Evolutionary conservation across 2,329 filamentous ascomycete species (phyloP), one percentile per base, ranked within the genome.

Genomic region (Rhynchosporium graminicola): DNA sequence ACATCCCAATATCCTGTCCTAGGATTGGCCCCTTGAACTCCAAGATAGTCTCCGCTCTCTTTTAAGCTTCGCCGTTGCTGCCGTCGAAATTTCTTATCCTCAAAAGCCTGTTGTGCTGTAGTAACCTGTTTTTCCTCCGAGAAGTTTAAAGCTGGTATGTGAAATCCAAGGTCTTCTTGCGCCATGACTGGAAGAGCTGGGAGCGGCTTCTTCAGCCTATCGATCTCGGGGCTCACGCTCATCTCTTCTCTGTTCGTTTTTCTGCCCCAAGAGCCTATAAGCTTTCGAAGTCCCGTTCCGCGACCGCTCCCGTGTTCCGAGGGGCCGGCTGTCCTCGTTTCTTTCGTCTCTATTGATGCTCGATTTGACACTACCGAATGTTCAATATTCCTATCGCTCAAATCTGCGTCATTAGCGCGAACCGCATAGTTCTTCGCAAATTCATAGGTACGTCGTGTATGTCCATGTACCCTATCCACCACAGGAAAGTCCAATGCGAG

Each of bases 11-110:
- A 75, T 4, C 84, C 82, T 0, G 84, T 86, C 47, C 78, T 74
- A 0, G 84, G 84, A 68, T 87, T 86, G 59, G 82, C 76, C 3
- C 84, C 84, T 62, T 84, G 82, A 1, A 86, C 81, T 1, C 83
- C 83, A 0, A 87, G 77, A 68, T 80, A 87, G 70, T 87, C 84
- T 4, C 83, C 82, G 59, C 81, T 84, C 59, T 80, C 78, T 64
- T 80, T 82, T 59, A 85, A 75, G 46, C 71, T 78, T 50, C 77
- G 77, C 5, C 83, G 78, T 42, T 77, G 74, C 15, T 71, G 74
- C n/a, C 77, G 64, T 28, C 58, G 59, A 8, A 42, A 55, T 26
- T 66, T 68, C 43, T 67, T 70, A 6, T 66, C 57, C 2, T 68
- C 63, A 47, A 63, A 65, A 6, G 62, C 61, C 42, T 67, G 51